Percentiles rank a stretch among this genome's conserved stretches.
phyloP scores from a whole-genome alignment of 495 filamentous ascomycete genomes.

The Talaromyces nanjingensis region DNA sequence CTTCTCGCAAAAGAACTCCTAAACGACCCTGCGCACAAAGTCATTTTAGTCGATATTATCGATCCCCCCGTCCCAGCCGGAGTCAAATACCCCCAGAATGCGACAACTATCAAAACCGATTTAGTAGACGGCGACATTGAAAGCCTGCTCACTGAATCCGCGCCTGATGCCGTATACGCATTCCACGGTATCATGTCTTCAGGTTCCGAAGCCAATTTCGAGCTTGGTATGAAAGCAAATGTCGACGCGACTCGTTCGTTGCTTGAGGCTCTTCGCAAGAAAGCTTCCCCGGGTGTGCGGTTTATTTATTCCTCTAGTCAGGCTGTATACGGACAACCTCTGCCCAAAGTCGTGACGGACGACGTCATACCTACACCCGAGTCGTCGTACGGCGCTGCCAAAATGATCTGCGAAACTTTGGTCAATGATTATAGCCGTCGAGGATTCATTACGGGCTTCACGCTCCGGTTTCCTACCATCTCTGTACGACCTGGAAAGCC shows the following conservation, averaged over 20 bases:
- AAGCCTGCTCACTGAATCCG: slow-evolving; percentile 37
- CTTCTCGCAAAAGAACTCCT: slow-evolving; percentile 55
- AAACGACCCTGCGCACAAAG: slow-evolving; percentile 43
- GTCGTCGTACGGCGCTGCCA: slow-evolving; percentile 67
- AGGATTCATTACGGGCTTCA: slow-evolving; percentile 56
- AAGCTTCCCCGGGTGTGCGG: slow-evolving; percentile 46
- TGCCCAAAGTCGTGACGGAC: slow-evolving; percentile 45
- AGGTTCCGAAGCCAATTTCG: slow-evolving; percentile 64
- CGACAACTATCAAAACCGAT: slow-evolving; percentile 47
- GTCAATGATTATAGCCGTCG: slow-evolving; percentile 66
- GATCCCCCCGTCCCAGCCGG: slow-evolving; percentile 46
- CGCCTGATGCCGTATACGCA: slow-evolving; percentile 58
- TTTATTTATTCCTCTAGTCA: slow-evolving; percentile 55
- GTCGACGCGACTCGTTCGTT: slow-evolving; percentile 59
- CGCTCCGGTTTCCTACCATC: slow-evolving; percentile 65
- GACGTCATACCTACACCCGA: slow-evolving; percentile 57
- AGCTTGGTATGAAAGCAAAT: slow-evolving; percentile 64
- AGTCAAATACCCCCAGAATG: slow-evolving; percentile 46
- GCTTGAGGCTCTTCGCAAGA: slow-evolving; percentile 48
- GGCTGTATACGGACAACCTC: slow-evolving; percentile 51
- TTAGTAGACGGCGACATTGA: slow-evolving; percentile 41
- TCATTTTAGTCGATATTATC: slow-evolving; percentile 56
- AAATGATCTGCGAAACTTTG: slow-evolving; percentile 63
- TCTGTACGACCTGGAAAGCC: slow-evolving; percentile 63
- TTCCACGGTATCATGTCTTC: slow-evolving; percentile 82